Evolutionary conservation across 352 stramenopile genomes (phyloP).

Genomic region (Pythium coloratum): DNA sequence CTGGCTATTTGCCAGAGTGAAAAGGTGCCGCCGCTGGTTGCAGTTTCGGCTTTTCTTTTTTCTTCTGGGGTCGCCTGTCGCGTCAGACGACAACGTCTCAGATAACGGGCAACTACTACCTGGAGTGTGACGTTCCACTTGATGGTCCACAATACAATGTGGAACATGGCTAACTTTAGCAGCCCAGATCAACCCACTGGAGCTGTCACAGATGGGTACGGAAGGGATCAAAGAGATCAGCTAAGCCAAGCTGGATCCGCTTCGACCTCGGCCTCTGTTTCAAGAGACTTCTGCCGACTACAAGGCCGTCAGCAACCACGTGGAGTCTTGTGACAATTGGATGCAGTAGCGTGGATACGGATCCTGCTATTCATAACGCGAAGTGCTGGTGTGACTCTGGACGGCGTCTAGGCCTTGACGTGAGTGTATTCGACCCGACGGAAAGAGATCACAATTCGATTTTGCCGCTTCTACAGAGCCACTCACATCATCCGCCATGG

Average conservation of each 20-base stretch:
- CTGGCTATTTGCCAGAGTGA: background rate
- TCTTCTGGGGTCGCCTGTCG: slow-evolving; percentile 1
- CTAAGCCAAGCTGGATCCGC: background rate
- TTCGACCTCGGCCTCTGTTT: background rate
- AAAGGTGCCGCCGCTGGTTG: background rate
- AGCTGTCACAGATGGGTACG: background rate
- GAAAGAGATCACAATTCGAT: background rate
- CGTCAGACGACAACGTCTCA: slow-evolving; percentile 19
- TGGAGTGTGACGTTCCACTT: background rate
- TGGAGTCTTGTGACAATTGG: background rate
- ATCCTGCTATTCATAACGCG: background rate
- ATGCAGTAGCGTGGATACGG: background rate
- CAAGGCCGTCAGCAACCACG: background rate
- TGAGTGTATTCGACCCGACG: background rate
- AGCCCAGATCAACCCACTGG: background rate
- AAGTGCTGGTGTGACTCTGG: background rate
- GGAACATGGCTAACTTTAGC: slow-evolving; percentile 32
- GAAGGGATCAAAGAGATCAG: background rate
- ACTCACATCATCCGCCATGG: background rate
- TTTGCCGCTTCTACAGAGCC: background rate
- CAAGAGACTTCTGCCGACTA: background rate
- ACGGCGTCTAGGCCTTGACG: background rate
- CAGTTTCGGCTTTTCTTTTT: slow-evolving; percentile 7
- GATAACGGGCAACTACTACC: background rate
- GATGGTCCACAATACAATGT: slow-evolving; percentile 15